Percentiles rank a stretch among this genome's conserved stretches.
These are phyloP conservation scores for Penstemon davidsonii DNA, from an alignment of 257 asterid species.

Conservation along the genomic window DNA sequence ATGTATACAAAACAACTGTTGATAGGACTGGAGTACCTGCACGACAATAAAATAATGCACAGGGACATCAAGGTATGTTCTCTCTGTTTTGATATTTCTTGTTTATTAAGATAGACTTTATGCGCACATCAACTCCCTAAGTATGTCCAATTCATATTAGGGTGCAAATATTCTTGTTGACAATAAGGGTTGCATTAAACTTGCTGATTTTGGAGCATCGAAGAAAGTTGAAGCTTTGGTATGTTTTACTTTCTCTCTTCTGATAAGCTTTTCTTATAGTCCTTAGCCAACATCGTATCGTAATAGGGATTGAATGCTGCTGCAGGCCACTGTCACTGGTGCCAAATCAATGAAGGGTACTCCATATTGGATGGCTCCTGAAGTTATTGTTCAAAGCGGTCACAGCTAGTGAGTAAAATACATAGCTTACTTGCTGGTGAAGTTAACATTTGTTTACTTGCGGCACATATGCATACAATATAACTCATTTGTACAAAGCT, in stretches of 20 bases:
- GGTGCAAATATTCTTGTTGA: slow-evolving; percentile 95
- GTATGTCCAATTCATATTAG: slow-evolving; percentile 34
- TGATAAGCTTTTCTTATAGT: slow-evolving; percentile 16
- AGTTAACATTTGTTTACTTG: slow-evolving; percentile 12
- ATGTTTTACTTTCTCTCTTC: slow-evolving; percentile 24
- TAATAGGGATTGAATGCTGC: slow-evolving; percentile 23
- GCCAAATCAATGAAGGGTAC: slow-evolving; percentile 97
- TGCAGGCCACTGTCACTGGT: slow-evolving; percentile 86
- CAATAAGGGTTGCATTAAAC: slow-evolving; percentile 92
- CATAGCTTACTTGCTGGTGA: slow-evolving; percentile 17
- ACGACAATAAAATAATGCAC: slow-evolving; percentile 84
- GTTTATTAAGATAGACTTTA: not conserved
- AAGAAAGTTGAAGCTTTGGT: slow-evolving; percentile 95
- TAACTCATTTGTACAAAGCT: not conserved
- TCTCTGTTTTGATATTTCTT: slow-evolving; percentile 13
- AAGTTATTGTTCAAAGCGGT: slow-evolving; percentile 89
- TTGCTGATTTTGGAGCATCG: slow-evolving; percentile 97
- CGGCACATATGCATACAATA: slow-evolving; percentile 2
- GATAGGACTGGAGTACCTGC: slow-evolving; percentile 81
- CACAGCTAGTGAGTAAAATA: slow-evolving; percentile 77
- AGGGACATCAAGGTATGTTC: slow-evolving; percentile 80
- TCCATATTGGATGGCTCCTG: slow-evolving; percentile 99
- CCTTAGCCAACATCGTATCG: slow-evolving; percentile 1
- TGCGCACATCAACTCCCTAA: slow-evolving; percentile 4
- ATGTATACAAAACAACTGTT: slow-evolving; percentile 83